Conservation (phyloP, 371 early-diverging fungal species). For the Saksenaea oblongispora region DNA sequence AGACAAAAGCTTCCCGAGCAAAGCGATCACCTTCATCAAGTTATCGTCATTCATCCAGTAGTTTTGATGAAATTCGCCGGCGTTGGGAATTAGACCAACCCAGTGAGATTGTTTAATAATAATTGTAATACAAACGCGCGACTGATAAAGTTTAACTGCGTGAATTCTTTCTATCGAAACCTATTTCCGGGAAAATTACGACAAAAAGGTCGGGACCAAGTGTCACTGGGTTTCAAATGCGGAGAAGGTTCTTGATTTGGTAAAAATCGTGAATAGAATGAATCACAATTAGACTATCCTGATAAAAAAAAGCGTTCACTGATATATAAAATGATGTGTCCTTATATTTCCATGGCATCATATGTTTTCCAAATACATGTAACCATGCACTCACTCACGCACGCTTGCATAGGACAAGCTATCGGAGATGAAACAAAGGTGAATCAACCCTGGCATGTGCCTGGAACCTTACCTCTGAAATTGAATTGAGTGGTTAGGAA, state of each 20-base stretch:
- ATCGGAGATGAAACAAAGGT: slow-evolving; percentile 1
- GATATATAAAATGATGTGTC: too few species aligned
- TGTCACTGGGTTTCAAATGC: slow-evolving; percentile 1
- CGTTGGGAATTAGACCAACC: slow-evolving; percentile 6
- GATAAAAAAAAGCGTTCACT: too few species aligned
- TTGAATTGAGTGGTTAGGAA: slow-evolving; percentile 1
- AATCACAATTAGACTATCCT: too few species aligned
- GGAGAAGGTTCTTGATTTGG: too few species aligned
- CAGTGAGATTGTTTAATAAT: neutral
- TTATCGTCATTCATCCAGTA: slow-evolving; percentile 4
- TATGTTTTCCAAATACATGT: too few species aligned
- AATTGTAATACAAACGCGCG: neutral
- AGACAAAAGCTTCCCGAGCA: slow-evolving; percentile 49
- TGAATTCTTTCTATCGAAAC: too few species aligned
- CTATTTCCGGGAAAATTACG: neutral
- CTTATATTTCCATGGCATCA: too few species aligned
- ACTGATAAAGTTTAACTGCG: neutral
- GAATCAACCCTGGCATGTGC: slow-evolving; percentile 4
- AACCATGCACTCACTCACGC: too few species aligned
- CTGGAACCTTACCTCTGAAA: slow-evolving; percentile 4
- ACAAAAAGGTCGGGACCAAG: slow-evolving; percentile 1
- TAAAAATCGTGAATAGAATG: too few species aligned
- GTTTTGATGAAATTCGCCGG: slow-evolving; percentile 6
- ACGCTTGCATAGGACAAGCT: neutral
- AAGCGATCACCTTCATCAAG: slow-evolving; percentile 23